A percentile compares a stretch with the other conserved stretches of the same genome.
Conservation (phyloP, 2,329 filamentous ascomycete species). For the Talaromyces sp. region DNA sequence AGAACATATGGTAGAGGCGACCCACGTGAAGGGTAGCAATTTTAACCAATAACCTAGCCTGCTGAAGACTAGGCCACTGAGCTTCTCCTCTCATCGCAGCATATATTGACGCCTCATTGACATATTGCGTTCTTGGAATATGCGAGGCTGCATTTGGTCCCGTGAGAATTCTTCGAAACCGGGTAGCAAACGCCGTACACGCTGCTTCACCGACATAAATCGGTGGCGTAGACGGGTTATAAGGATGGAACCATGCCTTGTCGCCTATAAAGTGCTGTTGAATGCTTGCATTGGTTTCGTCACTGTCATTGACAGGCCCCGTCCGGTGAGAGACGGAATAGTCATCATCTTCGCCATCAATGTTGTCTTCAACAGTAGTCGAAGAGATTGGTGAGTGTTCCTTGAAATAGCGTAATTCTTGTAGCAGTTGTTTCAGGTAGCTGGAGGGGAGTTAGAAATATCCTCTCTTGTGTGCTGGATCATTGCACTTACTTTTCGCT, state of each 20-base stretch:
- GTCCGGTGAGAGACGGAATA: constrained; percentile 9
- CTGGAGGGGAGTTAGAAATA: constrained; percentile 15
- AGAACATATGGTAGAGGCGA: constrained; percentile 29
- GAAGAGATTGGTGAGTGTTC: constrained; percentile 22
- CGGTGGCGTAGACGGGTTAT: constrained; percentile 29
- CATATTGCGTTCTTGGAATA: constrained; percentile 30
- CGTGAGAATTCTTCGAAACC: constrained; percentile 31
- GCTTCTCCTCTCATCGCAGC: constrained; percentile 23
- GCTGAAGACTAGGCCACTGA: constrained; percentile 31
- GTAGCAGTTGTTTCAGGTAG: constrained; percentile 29
- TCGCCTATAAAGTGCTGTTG: constrained; percentile 31
- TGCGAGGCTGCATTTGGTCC: constrained; percentile 26
- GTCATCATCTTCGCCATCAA: constrained; percentile 11
- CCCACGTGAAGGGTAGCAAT: constrained; percentile 33
- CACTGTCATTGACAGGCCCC: constrained; percentile 4
- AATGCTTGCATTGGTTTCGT: constrained; percentile 23
- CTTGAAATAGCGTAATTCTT: constrained; percentile 27
- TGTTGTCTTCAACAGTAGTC: constrained; percentile 19
- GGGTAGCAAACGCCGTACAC: constrained; percentile 35
- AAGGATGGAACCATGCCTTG: constrained; percentile 31
- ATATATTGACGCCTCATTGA: constrained; percentile 25
- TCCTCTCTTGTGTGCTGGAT: neutral
- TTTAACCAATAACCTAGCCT: constrained; percentile 31
- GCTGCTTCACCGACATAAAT: constrained; percentile 36
- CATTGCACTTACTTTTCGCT: constrained; percentile 26